These are phyloP conservation scores for Raphanus hybrid DNA, from an alignment of 441 rosid species.

Conservation along the genomic window DNA sequence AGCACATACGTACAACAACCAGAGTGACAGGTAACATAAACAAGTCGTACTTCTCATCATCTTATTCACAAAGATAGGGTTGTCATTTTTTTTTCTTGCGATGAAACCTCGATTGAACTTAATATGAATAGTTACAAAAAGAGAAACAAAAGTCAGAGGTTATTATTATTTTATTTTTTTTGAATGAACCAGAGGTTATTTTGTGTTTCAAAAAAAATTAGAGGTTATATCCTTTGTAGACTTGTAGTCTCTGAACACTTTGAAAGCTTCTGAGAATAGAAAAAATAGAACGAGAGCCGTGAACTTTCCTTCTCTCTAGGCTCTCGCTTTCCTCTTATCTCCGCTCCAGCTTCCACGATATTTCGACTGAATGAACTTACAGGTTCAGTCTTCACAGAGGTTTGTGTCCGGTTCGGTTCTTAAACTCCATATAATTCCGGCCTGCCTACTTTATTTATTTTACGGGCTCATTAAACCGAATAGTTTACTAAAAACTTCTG, in stretches of 20 bases:
- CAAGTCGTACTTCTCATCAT: background rate
- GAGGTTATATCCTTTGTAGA: background rate
- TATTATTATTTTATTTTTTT: too few relatives aligned
- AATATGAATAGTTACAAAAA: background rate
- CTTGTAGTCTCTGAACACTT: background rate
- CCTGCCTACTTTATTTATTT: background rate
- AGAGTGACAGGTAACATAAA: background rate
- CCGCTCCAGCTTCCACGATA: slow-evolving; percentile 1
- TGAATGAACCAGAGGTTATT: too few relatives aligned
- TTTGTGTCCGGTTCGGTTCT: slow-evolving; percentile 31
- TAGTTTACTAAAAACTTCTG: background rate
- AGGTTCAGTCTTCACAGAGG: slow-evolving; percentile 36
- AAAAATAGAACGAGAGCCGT: slow-evolving; percentile 26
- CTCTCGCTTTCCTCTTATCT: background rate
- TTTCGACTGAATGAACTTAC: background rate
- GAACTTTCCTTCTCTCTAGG: background rate
- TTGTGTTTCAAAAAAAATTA: too few relatives aligned
- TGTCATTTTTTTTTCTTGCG: background rate
- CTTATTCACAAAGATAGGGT: background rate
- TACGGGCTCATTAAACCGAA: background rate
- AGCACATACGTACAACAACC: background rate
- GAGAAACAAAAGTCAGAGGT: background rate
- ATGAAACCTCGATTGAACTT: background rate
- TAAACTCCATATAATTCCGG: background rate
- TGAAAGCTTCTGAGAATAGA: slow-evolving; percentile 19